A percentile compares a stretch with the other conserved stretches of the same genome.
phyloP scores from a whole-genome alignment of 306 rosid genomes.

The Pterocarpus macrocarpus region DNA sequence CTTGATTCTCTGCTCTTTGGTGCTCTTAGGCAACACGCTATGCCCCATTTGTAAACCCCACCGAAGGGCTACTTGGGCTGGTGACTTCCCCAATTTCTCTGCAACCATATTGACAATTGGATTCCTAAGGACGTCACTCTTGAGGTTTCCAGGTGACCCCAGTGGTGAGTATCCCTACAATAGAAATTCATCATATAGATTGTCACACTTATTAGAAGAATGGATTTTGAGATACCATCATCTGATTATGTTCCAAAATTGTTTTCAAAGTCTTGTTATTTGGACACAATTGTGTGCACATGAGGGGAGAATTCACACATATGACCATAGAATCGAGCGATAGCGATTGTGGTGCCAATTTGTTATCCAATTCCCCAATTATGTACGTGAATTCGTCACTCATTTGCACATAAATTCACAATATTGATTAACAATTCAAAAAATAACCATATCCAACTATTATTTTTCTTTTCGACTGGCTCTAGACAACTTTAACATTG shows the following conservation, averaged over 20 bases:
- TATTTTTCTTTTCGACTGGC: neutral
- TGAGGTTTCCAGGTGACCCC: constrained; percentile 65
- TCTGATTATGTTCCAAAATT: neutral
- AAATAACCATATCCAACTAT: neutral
- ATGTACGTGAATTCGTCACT: too few species aligned
- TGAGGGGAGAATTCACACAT: too few species aligned
- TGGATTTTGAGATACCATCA: neutral
- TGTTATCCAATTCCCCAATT: too few species aligned
- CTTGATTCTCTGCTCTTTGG: constrained; percentile 61
- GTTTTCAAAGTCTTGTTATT: too few species aligned
- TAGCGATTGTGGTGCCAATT: too few species aligned
- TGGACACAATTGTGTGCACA: too few species aligned
- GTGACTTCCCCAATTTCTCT: constrained; percentile 68
- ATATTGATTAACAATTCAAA: too few species aligned
- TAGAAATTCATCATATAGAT: neutral
- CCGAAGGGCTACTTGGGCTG: constrained; percentile 78
- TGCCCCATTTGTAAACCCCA: constrained; percentile 88
- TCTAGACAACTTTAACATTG: neutral
- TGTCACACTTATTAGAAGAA: neutral
- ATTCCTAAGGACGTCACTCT: constrained; percentile 57
- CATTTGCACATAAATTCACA: too few species aligned
- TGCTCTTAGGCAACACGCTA: constrained; percentile 79
- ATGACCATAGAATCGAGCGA: too few species aligned
- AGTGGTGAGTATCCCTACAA: constrained; percentile 71
- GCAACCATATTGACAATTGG: constrained; percentile 55